These are phyloP conservation scores for Echites panduratus DNA, from an alignment of 257 asterid species.

Conservation along the genomic window DNA sequence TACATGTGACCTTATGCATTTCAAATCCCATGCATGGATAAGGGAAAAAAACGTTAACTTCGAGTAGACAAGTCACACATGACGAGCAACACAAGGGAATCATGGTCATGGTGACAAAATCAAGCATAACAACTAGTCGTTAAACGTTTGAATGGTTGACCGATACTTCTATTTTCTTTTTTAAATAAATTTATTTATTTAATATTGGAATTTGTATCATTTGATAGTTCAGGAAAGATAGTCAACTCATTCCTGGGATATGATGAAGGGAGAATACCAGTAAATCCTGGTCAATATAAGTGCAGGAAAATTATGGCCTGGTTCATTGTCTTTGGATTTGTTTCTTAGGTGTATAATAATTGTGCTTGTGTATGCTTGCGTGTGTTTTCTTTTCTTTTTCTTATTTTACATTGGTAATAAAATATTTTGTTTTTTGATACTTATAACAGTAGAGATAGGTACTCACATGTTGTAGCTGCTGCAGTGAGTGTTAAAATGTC, in stretches of 20 bases:
- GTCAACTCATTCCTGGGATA: no score
- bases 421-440: background rate
- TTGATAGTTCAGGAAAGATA: background rate
- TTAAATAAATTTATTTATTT: no score
- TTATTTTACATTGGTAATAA: background rate
- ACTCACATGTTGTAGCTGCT: conserved; percentile 77
- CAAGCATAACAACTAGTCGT: background rate
- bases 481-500: conserved; percentile 77
- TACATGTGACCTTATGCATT: background rate
- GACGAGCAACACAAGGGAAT: background rate
- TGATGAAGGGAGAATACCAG: background rate
- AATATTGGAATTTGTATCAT: background rate
- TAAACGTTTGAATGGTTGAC: background rate
- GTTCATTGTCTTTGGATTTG: background rate
- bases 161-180: background rate
- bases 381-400: background rate
- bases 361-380: background rate
- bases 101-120: background rate
- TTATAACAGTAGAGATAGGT: background rate
- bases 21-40: background rate
- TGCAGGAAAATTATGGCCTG: background rate
- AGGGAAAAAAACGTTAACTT: background rate
- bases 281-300: background rate
- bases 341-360: background rate
- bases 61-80: no score